Percentiles rank a stretch among this genome's conserved stretches.
phyloP scores from a whole-genome alignment of 202 grass and related monocot species.

The Panicum hallii region DNA sequence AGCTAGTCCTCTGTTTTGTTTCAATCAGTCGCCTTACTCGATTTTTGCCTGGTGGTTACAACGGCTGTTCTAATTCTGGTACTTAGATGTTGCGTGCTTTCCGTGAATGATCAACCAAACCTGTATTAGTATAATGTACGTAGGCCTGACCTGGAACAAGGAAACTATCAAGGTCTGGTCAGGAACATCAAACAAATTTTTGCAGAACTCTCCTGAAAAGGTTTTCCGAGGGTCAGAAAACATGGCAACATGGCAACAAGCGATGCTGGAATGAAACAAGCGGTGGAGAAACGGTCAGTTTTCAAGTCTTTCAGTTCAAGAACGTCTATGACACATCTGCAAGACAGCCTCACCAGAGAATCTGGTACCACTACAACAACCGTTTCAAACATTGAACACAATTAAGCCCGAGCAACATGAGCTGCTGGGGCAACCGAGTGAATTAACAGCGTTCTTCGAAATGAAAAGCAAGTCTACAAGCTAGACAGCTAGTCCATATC shows the following conservation, averaged over 20 bases:
- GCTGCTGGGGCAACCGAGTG: constrained; percentile 44
- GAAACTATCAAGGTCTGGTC: not conserved
- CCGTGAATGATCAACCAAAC: not conserved
- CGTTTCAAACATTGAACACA: constrained; percentile 54
- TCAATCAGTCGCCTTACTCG: not conserved
- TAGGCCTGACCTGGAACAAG: not conserved
- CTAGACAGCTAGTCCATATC: constrained; percentile 63
- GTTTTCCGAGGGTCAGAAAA: not conserved
- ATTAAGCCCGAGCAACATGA: constrained; percentile 53
- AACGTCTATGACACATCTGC: constrained; percentile 46
- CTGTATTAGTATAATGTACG: not conserved
- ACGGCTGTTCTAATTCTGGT: not conserved
- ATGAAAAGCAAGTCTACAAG: constrained; percentile 58
- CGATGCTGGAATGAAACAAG: not conserved
- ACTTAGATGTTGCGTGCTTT: not conserved
- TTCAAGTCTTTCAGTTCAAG: constrained; percentile 17
- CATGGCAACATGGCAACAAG: not conserved
- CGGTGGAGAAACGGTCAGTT: constrained; percentile 47
- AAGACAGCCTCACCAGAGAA: constrained; percentile 46
- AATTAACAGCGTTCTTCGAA: constrained; percentile 51
- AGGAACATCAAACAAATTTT: not conserved
- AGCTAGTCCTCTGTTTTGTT: not conserved
- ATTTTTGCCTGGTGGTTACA: not conserved
- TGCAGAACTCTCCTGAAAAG: not conserved
- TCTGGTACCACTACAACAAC: constrained; percentile 49